Percentiles rank a stretch among this genome's conserved stretches.
Conservation (phyloP, 2,329 filamentous ascomycete species). For the Erysiphe pulchra region DNA sequence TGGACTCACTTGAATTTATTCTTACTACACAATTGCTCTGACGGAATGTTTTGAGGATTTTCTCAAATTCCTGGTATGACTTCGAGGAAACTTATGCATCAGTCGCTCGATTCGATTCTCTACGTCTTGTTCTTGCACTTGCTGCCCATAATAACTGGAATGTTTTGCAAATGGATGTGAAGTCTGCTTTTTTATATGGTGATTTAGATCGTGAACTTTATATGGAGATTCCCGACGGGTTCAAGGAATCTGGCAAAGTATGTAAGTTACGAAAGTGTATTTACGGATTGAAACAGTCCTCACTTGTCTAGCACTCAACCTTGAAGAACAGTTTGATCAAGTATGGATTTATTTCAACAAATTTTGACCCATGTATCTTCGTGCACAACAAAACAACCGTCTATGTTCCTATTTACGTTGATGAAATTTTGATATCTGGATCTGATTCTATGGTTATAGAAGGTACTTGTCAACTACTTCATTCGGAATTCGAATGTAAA, state of each 20-base stretch:
- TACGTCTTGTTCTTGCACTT: not conserved
- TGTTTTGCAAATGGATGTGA: not conserved
- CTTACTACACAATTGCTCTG: no score
- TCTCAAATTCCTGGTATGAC: not conserved
- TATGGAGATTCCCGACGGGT: slow-evolving; percentile 1
- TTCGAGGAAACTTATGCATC: not conserved
- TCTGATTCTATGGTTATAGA: not conserved
- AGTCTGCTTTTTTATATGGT: not conserved
- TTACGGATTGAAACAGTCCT: not conserved
- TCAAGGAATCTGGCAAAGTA: not conserved
- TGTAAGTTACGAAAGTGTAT: not conserved
- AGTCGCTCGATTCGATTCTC: not conserved
- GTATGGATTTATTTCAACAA: not conserved
- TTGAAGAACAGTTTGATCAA: not conserved
- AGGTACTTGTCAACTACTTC: not conserved
- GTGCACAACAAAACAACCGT: not conserved
- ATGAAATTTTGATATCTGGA: slow-evolving; percentile 1
- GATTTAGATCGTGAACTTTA: not conserved
- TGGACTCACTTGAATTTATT: no score
- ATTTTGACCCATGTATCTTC: no score
- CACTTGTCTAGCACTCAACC: not conserved
- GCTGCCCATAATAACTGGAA: not conserved
- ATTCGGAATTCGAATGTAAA: not conserved
- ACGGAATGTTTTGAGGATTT: no score
- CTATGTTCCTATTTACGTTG: slow-evolving; percentile 1